phyloP scores from a whole-genome alignment of 108 stramenopile species.

The Pseudonitzschia multiseries region DNA sequence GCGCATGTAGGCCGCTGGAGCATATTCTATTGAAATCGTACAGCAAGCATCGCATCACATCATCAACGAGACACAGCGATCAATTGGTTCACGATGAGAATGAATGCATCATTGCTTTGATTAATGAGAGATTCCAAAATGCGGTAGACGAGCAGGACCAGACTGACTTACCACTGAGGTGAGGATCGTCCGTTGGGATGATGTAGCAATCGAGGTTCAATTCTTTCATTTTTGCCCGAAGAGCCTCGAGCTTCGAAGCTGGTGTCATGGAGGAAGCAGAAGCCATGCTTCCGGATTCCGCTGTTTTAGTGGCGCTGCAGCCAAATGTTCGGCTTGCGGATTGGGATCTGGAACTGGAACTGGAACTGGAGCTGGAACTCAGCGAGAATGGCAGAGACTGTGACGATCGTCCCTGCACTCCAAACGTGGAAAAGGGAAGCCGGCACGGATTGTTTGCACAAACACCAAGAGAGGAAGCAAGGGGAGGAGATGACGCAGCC shows the following conservation, averaged over 20 bases:
- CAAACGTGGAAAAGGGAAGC: slow-evolving; percentile 7
- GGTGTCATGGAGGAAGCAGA: slow-evolving; percentile 39
- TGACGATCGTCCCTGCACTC: not conserved
- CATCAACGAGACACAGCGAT: not conserved
- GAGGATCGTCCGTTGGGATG: slow-evolving; percentile 87
- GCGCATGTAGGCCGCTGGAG: slow-evolving; percentile 86
- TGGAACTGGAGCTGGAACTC: not conserved
- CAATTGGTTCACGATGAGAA: not conserved
- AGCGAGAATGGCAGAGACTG: not conserved
- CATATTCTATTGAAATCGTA: slow-evolving; percentile 77
- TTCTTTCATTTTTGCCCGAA: slow-evolving; percentile 66
- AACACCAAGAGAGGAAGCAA: slow-evolving; percentile 8
- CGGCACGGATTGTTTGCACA: slow-evolving; percentile 12
- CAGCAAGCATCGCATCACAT: not conserved
- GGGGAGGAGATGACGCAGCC: slow-evolving; percentile 15
- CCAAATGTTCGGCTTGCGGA: not conserved
- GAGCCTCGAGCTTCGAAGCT: slow-evolving; percentile 47
- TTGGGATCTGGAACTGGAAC: not conserved
- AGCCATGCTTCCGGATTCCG: not conserved
- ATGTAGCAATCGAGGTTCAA: slow-evolving; percentile 70
- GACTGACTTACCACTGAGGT: slow-evolving; percentile 62
- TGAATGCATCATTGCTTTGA: not conserved
- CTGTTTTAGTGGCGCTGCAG: slow-evolving; percentile 1
- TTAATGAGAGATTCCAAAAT: not conserved
- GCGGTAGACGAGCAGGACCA: not conserved